Evolutionary conservation across 2,329 filamentous ascomycete species (phyloP), one percentile per base, ranked within the genome.

Genomic region (Fusarium pilosicola): DNA sequence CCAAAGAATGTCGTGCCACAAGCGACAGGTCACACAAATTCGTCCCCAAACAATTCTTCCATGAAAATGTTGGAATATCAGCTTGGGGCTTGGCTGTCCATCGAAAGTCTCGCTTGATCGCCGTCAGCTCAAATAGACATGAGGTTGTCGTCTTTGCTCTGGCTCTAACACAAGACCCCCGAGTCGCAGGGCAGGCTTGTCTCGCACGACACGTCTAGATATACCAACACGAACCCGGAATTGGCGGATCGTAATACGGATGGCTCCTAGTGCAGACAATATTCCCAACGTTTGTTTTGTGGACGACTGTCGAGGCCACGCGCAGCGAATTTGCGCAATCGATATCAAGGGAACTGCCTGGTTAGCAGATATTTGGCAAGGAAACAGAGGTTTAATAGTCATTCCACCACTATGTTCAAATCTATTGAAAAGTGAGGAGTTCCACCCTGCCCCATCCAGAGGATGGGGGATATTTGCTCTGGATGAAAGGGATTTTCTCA

Each of bases 41-140:
- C 49, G 34, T 38, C 9, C 74, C 84, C 67, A 77, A 74, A 62
- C 84, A 85, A 0, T 93, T 97, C 78, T 93, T 97, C 65, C 89
- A 90, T 66, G 89, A 93, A 42, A 95, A 93, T 79, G 94, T 97
- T 6, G 89, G 89, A 3, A 84, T 83, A 30, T 96, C 94, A 68
- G 96, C 95, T 6, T 99, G 96, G 96, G 96, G 96, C 0, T 83
- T 97, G 54, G 92, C 94, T 13, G 88, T 97, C 17, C 96, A 98
- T 80, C 88, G 90, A 70, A 85, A 91, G 71, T 94, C 94, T n/a
- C 90, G 95, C 1, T 85, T 98, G 70, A 92, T 99, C 71, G 96
- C 96, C 1, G 92, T 97, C 44, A 94, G 93, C 76, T 91, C 93
- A 1, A 99, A 99, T 79, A 88, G 87, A 8, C 79, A 79, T 58